These are phyloP conservation scores for Sclerotinia trifoliorum DNA, from an alignment of 2,329 filamentous ascomycete species.

Conservation along the genomic window DNA sequence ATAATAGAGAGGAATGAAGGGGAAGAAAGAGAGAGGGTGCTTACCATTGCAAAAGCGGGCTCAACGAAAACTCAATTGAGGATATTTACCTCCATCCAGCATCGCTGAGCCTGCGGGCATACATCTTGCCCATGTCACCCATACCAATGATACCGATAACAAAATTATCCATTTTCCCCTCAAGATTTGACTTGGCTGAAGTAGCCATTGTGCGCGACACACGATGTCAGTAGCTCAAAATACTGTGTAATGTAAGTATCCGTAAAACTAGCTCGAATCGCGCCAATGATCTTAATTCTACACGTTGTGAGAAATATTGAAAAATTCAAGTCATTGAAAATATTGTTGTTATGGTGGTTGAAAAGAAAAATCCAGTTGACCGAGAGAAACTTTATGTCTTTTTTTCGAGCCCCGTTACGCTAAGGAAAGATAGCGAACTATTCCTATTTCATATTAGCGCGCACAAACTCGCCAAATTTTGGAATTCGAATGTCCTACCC, in stretches of 20 bases:
- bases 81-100: constrained; percentile 91
- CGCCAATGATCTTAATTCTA: neutral
- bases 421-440: constrained; percentile 3
- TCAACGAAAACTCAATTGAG: constrained; percentile 39
- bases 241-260: neutral
- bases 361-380: neutral
- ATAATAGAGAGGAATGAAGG: constrained; percentile 47
- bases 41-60: constrained; percentile 35
- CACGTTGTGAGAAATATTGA: neutral
- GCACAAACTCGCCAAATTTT: constrained; percentile 25
- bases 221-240: neutral
- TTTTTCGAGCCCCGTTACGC: constrained; percentile 20
- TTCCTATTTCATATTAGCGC: constrained; percentile 36
- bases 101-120: constrained; percentile 80
- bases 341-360: constrained; percentile 18
- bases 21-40: constrained; percentile 39
- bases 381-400: constrained; percentile 21
- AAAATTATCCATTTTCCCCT: constrained; percentile 49
- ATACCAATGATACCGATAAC: constrained; percentile 95
- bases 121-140: constrained; percentile 99
- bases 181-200: constrained; percentile 21
- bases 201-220: constrained; percentile 16
- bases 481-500: constrained; percentile 10
- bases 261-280: neutral
- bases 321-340: neutral